Evolutionary conservation across 345 rosid species (phyloP).

Genomic region (Gossypium sturtianum): DNA sequence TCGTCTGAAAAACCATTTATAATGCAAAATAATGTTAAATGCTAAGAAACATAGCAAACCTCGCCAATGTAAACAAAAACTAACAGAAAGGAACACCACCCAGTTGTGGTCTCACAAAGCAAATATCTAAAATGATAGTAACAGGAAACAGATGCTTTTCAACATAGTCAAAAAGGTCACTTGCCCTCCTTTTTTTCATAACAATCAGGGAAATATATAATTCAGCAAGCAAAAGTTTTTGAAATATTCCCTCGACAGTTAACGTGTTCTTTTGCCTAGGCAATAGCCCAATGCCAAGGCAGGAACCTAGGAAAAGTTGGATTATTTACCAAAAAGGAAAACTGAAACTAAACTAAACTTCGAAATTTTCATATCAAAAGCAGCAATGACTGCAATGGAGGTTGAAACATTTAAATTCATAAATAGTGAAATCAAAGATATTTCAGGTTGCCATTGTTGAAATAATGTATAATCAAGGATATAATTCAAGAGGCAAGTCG

Average conservation of each 20-base stretch:
- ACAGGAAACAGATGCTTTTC: not conserved
- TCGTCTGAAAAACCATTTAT: slow-evolving; percentile 43
- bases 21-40: not conserved
- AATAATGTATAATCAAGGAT: not conserved
- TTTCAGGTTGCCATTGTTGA: not conserved
- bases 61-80: not conserved
- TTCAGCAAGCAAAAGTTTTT: not conserved
- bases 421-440: not conserved
- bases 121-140: not conserved
- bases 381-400: not conserved
- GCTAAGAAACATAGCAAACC: not conserved
- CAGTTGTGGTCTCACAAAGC: not conserved
- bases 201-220: not conserved
- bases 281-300: not conserved
- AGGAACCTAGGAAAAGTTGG: not conserved
- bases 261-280: not conserved
- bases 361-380: slow-evolving; percentile 3
- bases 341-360: not conserved
- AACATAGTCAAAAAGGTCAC: not conserved
- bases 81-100: not conserved
- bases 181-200: not conserved
- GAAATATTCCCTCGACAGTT: not conserved
- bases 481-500: not conserved
- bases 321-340: not conserved
- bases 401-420: not conserved